Base-by-base conservation (phyloP, 371 early-diverging fungal genomes). In the Mucor irregularis region DNA sequence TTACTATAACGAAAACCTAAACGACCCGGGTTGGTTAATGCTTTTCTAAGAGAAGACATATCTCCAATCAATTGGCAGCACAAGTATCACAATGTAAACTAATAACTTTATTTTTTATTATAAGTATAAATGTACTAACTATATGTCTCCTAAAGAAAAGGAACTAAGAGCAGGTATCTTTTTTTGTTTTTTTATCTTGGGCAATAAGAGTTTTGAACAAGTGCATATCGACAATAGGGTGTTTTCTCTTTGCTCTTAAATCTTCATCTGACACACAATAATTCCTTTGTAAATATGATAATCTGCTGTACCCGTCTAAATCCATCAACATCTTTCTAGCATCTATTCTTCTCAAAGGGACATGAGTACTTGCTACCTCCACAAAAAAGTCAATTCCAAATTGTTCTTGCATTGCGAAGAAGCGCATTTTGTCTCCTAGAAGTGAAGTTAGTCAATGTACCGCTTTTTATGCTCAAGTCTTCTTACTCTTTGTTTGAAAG, bases 221-320 rank as follows among this genome's bases (percentile, higher is more conserved):
- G 48, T 47, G 9, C 33, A 47, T 47, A 33, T 29, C 43, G 2
- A 43, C 43, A 43, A 43, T 24, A 8, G 43, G 43, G 43, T 43
- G 26, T 19, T 47, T 47, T 47, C 33, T 47, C 33, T 33, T 47
- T 47, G 48, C 48, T 47, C 33, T 47, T 47, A 13, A 47, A 48
- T 34, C 24, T 34, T 35, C 49, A 48, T 21, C 34, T 31, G n/a
- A n/a, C n/a, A n/a, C n/a, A n/a, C n/a, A 47, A 47, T 47, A 13
- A 13, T 31, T 47, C 33, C 48, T 47, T 22, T 48, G 35, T 48
- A 48, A 14, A 22, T 48, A 48, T 2, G 49, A 48, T 22, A 34
- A 13, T 13, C 35, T 33, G 49, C 49, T 48, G 34, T 48, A 48
- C 35, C 49, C 35, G 22, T 48, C 33, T 14, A 48, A 31, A 34